A percentile compares a stretch with the other conserved stretches of the same genome.
These are phyloP conservation scores for Physaria fendleri DNA, from an alignment of 345 rosid species.

Conservation along the genomic window DNA sequence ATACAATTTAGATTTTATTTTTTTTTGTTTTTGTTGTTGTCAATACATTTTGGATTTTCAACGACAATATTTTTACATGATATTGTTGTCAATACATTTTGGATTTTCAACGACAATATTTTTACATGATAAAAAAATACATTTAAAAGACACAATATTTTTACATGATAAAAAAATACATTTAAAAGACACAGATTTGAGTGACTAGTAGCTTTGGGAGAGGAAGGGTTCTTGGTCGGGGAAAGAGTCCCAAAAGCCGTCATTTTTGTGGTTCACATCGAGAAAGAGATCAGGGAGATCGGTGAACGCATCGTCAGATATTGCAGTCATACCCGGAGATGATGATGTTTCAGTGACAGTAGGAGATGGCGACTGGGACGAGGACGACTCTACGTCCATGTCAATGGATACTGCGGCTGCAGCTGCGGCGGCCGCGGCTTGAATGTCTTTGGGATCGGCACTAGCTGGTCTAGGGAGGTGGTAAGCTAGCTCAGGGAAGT, in stretches of 20 bases:
- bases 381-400: slow-evolving; percentile 15
- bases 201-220: slow-evolving; percentile 17
- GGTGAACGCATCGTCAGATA: slow-evolving; percentile 49
- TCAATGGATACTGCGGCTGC: slow-evolving; percentile 30
- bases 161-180: background rate
- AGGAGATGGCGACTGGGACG: slow-evolving; percentile 8
- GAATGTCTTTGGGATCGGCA: slow-evolving; percentile 71
- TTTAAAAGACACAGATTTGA: slow-evolving; percentile 16
- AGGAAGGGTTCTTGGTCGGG: slow-evolving; percentile 23
- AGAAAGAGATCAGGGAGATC: slow-evolving; percentile 64
- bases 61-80: slow-evolving; percentile 14
- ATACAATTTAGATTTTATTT: background rate
- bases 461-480: slow-evolving; percentile 75
- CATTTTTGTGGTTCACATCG: slow-evolving; percentile 32
- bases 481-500: slow-evolving; percentile 79
- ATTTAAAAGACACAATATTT: slow-evolving; percentile 17
- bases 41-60: slow-evolving; percentile 3
- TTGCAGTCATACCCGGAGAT: slow-evolving; percentile 15
- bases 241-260: slow-evolving; percentile 39
- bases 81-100: slow-evolving; percentile 2
- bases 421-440: slow-evolving; percentile 81
- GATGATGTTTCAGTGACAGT: slow-evolving; percentile 16
- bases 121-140: background rate
- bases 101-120: slow-evolving; percentile 12
- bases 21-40: background rate